Base-by-base conservation (phyloP, 345 rosid genomes). In the Anacardium occidentale region DNA sequence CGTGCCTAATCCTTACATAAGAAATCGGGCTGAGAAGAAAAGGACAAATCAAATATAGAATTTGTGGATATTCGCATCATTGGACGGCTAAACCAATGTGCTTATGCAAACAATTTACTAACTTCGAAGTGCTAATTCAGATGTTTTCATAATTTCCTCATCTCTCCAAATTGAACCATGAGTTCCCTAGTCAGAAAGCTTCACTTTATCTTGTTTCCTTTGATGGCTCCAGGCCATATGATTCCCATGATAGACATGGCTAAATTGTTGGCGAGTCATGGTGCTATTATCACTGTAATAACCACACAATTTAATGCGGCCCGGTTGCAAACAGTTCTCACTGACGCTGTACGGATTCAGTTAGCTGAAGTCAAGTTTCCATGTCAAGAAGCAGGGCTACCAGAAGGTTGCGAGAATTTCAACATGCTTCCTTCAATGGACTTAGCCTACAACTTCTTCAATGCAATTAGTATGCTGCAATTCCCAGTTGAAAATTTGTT, bases 151-250 rank as follows among this genome's bases (percentile, higher is more conserved):
- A 29, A 29, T 29, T 37, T 37, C 6, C 42, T 37, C 42, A 5
- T 37, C 42, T 37, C 42, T 7, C 7, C 42, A 37, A 37, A 13
- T 54, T 3, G 2, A n/a, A 0, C 59, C 25, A 64, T 18, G 32
- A 54, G 18, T 42, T 72, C 69, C 18, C n/a, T 21, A 26, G 51
- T 12, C 15, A 60, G 21, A 4, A 48, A 53, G 64, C 80, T 76
- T 78, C 88, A 85, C 79, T 74, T 83, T 70, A 74, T 82, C 50
- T 61, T 85, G 45, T 78, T 88, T 25, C 93, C 93, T 13, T 86
- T 83, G 70, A 86, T 86, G 85, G 85, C 90, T 71, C 87, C 73
- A 56, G 88, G 93, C 58, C 90, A 89, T 64, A 77, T 84, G 72
- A 85, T 86, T 40, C 90, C 92, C 13, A 74, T 86, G 77, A 69